Evolutionary conservation across 148 eudicot genomes (phyloP).

Genomic region (Fagopyrum esculentum): DNA sequence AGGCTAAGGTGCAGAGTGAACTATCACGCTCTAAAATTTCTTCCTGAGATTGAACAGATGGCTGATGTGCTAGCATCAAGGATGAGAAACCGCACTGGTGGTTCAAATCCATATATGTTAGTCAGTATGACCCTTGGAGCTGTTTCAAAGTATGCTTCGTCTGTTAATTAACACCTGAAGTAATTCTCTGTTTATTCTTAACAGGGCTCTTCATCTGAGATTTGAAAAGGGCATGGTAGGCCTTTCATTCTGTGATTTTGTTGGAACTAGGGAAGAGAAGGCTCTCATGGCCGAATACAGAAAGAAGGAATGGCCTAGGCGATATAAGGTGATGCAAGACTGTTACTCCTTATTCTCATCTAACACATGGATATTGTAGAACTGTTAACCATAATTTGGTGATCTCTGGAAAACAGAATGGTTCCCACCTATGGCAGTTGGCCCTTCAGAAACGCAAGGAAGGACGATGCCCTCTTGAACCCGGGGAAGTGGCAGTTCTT

Average conservation of each 20-base stretch:
- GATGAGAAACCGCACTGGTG: constrained; percentile 88
- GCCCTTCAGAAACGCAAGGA: constrained; percentile 97
- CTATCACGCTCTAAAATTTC: constrained; percentile 95
- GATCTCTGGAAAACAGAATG: constrained; percentile 50
- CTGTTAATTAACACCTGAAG: neutral
- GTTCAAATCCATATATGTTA: constrained; percentile 90
- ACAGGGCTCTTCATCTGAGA: constrained; percentile 99
- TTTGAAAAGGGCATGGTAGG: constrained; percentile 99
- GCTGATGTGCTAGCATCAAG: constrained; percentile 78
- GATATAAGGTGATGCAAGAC: constrained; percentile 58
- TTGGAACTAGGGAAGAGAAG: constrained; percentile 90
- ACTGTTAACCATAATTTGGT: neutral
- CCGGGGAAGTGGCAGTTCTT: constrained; percentile 94
- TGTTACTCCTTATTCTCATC: constrained; percentile 7
- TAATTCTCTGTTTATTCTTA: constrained; percentile 15
- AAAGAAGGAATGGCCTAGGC: constrained; percentile 97
- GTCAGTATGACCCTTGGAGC: constrained; percentile 10
- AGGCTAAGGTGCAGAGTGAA: constrained; percentile 90
- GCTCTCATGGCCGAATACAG: constrained; percentile 83
- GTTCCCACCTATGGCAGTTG: constrained; percentile 92
- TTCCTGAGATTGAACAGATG: constrained; percentile 94
- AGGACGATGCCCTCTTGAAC: constrained; percentile 99
- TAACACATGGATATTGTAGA: neutral
- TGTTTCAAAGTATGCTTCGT: neutral
- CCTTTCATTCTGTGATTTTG: constrained; percentile 96